Evolutionary conservation across 2,329 filamentous ascomycete genomes (phyloP), one percentile per base, ranked within the genome.

Genomic region (Shiraia sp.): DNA sequence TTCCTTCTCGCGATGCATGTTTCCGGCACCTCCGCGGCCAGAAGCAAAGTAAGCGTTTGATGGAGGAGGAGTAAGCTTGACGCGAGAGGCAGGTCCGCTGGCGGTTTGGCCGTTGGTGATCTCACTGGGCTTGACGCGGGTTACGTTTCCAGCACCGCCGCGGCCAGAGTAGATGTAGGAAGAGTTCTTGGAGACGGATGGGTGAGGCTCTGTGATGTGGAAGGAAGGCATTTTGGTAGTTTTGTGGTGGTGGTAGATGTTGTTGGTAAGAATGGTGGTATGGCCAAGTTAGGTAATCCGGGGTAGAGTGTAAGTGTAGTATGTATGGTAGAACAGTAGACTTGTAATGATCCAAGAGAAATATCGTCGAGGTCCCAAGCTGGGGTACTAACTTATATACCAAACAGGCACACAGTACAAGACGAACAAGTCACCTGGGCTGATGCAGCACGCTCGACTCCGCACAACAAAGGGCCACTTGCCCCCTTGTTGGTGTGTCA

Each of bases 1-100:
- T 55, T 84, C 78, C 47, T 70, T 65, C 38, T 75, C 66, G 31
- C 72, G 61, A 69, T 78, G 74, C 49, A 81, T 76, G 72, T 87
- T 87, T 59, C 84, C 84, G 2, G 82, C 83, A 43, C 84, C 83
- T 54, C 84, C 84, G 43, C 84, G 81, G 56, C 84, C 84, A 9
- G 78, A 78, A 72, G 82, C 79, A 75, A 85, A 85, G 71, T 78
- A 76, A 45, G 73, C 67, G 30, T 73, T 70, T 49, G 51, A 61
- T 58, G 63, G 74, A 53, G 58, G 75, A 63, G 56, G 69, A 51
- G 74, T 68, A 42, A 81, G 74, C 40, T 73, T 72, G 36, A 76
- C 68, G 51, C 75, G 68, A 1, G 79, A 71, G 10, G 77, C 74
- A 47, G 77, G 74, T 43, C 75, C 70, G 6, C 68, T 66, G 50